phyloP scores from a whole-genome alignment of 164 flowering plant species.

The Vitis cinerea region DNA sequence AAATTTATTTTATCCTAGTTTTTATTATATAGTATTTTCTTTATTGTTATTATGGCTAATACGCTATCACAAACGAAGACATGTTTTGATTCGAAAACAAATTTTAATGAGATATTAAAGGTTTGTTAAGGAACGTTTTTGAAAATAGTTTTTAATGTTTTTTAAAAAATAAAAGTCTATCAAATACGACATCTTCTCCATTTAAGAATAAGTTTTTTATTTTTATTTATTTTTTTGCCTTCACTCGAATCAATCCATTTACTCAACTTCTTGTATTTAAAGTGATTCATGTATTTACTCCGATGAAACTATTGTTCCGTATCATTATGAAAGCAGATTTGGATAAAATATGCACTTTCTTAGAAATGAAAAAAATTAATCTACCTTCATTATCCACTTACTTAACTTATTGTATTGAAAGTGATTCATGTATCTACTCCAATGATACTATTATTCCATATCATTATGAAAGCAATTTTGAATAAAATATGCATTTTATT shows the following conservation, averaged over 20 bases:
- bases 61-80: too few relatives aligned
- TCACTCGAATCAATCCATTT: background rate
- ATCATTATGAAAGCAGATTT: constrained; percentile 2
- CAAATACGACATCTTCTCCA: too few relatives aligned
- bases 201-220: too few relatives aligned
- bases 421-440: constrained; percentile 5
- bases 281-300: constrained; percentile 4
- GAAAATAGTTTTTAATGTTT: too few relatives aligned
- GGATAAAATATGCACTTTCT: background rate
- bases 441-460: constrained; percentile 6
- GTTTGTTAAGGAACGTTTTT: too few relatives aligned
- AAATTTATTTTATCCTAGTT: too few relatives aligned
- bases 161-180: too few relatives aligned
- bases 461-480: background rate
- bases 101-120: too few relatives aligned
- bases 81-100: too few relatives aligned
- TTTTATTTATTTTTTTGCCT: background rate
- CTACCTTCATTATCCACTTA: background rate
- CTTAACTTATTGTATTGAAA: constrained; percentile 7
- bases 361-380: background rate
- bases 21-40: too few relatives aligned
- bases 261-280: constrained; percentile 7
- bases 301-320: constrained; percentile 7
- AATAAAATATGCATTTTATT: background rate
- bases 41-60: too few relatives aligned